Conservation (phyloP, 352 stramenopile genomes). For the Bremia lactucae region DNA sequence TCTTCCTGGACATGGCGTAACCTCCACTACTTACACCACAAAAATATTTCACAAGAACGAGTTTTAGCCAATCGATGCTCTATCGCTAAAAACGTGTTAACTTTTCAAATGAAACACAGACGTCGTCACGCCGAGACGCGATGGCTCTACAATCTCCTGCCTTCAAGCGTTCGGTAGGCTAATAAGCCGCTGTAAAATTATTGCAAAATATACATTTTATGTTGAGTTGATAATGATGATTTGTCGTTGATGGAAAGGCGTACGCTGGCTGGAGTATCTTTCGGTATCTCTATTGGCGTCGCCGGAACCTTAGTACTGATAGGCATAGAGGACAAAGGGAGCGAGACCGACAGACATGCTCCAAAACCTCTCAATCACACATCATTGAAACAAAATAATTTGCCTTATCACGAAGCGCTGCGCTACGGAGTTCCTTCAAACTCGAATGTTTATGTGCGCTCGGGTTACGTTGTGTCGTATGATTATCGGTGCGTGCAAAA, state of each 20-base stretch:
- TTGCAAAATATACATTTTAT: background rate
- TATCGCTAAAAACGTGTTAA: background rate
- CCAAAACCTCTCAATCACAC: constrained; percentile 9
- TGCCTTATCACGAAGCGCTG: constrained; percentile 50
- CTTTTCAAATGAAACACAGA: constrained; percentile 16
- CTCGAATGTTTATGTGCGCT: constrained; percentile 57
- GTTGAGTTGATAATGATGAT: background rate
- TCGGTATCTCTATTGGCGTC: constrained; percentile 44
- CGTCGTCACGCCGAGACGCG: constrained; percentile 10
- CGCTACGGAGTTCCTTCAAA: constrained; percentile 61
- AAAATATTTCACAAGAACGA: constrained; percentile 1
- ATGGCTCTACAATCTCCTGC: constrained; percentile 21
- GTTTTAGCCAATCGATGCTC: background rate
- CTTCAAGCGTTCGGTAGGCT: constrained; percentile 26
- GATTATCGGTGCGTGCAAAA: constrained; percentile 49
- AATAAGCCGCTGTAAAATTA: too few species aligned
- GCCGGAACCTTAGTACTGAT: constrained; percentile 33
- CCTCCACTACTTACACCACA: constrained; percentile 11
- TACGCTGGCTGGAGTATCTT: constrained; percentile 30
- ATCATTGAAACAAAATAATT: constrained; percentile 3
- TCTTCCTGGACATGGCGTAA: constrained; percentile 62
- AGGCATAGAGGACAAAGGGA: constrained; percentile 13
- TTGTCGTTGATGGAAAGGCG: constrained; percentile 22
- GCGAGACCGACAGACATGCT: constrained; percentile 1
- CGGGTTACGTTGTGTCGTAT: constrained; percentile 78